These are phyloP conservation scores for Leptoxyphium fumago DNA, from an alignment of 2,329 filamentous ascomycete species.

Conservation along the genomic window DNA sequence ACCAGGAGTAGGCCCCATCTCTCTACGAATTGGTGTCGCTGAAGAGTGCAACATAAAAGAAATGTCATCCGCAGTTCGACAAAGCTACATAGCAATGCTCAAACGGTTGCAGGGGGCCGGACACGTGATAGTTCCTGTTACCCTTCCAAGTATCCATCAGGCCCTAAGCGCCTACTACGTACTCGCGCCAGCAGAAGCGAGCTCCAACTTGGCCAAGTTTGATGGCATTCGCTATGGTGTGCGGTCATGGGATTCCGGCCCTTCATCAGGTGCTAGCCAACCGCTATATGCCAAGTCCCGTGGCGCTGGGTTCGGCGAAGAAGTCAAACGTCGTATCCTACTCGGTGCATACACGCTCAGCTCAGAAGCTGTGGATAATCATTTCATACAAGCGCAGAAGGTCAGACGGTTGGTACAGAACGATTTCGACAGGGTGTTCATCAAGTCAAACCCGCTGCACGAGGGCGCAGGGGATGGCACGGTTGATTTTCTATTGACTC, in stretches of 20 bases:
- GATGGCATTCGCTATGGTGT: conserved; percentile 88
- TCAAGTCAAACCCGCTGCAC: conserved; percentile 51
- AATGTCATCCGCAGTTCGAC: conserved; percentile 53
- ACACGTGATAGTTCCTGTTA: conserved; percentile 58
- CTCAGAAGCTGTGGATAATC: conserved; percentile 84
- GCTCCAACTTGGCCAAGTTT: conserved; percentile 91
- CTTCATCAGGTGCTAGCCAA: conserved; percentile 15
- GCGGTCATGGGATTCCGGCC: conserved; percentile 39
- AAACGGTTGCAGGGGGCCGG: conserved; percentile 46
- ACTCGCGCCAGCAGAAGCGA: conserved; percentile 85
- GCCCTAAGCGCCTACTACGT: conserved; percentile 92
- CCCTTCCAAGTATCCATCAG: conserved; percentile 67
- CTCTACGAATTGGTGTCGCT: conserved; percentile 43
- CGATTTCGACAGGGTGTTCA: conserved; percentile 76
- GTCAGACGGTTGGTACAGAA: conserved; percentile 68
- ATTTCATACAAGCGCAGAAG: conserved; percentile 87
- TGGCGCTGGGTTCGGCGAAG: conserved; percentile 60
- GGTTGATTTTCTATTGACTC: conserved; percentile 77
- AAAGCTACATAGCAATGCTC: conserved; percentile 54
- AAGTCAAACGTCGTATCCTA: conserved; percentile 76
- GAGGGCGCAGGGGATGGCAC: conserved; percentile 20
- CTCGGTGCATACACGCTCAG: conserved; percentile 83
- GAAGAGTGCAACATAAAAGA: conserved; percentile 80
- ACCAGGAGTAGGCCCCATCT: background rate
- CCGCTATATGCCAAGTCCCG: conserved; percentile 61